Evolutionary conservation across 768 basidiomycete species (phyloP).

Genomic region (Tulasnella sp.): DNA sequence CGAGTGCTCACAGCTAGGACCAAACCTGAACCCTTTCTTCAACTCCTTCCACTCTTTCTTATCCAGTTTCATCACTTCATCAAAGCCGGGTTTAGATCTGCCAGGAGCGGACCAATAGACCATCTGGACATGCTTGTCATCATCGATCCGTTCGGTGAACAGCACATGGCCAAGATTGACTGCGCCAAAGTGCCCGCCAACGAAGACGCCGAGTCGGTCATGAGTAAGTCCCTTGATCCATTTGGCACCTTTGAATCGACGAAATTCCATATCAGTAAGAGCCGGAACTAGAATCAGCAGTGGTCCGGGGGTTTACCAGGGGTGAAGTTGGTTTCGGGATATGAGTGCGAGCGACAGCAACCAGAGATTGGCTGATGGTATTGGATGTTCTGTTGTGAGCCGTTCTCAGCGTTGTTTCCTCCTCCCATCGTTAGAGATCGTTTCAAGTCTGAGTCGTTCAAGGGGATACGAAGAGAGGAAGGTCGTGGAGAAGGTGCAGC

Average conservation of each 20-base stretch:
- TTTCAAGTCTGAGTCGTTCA: not conserved
- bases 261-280: not conserved
- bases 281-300: not conserved
- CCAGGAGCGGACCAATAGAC: slow-evolving; percentile 92
- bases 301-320: not conserved
- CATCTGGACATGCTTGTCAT: slow-evolving; percentile 61
- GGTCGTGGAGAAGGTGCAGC: not conserved
- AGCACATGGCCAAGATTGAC: slow-evolving; percentile 80
- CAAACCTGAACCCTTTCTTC: slow-evolving; percentile 86
- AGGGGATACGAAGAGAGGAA: not conserved
- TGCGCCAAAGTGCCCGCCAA: slow-evolving; percentile 72
- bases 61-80: slow-evolving; percentile 66
- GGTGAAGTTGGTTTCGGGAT: not conserved
- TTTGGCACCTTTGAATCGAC: slow-evolving; percentile 53
- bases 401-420: not conserved
- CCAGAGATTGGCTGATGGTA: slow-evolving; percentile 1
- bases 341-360: not conserved
- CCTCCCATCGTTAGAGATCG: not conserved
- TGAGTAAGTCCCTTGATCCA: slow-evolving; percentile 75
- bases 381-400: not conserved
- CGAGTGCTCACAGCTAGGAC: slow-evolving; percentile 77
- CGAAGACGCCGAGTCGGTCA: slow-evolving; percentile 30
- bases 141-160: slow-evolving; percentile 68
- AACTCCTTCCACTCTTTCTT: slow-evolving; percentile 68
- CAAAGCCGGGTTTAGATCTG: slow-evolving; percentile 76